phyloP scores from a whole-genome alignment of 192 early-diverging fungal genomes.

The Coemansia sp. region DNA sequence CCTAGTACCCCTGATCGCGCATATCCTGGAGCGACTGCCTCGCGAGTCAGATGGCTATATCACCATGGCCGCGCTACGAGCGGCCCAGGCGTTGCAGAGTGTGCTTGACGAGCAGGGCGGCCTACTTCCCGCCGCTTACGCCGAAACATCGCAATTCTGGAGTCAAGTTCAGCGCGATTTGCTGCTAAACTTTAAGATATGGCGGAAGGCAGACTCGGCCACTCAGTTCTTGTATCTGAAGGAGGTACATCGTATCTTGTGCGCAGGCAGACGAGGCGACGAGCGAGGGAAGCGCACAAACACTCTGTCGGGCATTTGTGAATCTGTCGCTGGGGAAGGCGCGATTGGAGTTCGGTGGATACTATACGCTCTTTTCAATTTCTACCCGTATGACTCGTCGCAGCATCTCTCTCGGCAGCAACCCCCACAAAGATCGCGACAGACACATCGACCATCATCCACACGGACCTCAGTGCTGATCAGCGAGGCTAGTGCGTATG shows the following conservation, averaged over 20 bases:
- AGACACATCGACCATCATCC: slow-evolving; percentile 13
- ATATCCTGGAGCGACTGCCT: slow-evolving; percentile 24
- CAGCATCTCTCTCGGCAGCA: slow-evolving; percentile 42
- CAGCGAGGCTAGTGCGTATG: slow-evolving; percentile 3
- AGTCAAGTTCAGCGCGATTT: slow-evolving; percentile 37
- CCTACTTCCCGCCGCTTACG: slow-evolving; percentile 18
- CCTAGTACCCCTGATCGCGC: slow-evolving; percentile 29
- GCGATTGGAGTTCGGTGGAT: slow-evolving; percentile 42
- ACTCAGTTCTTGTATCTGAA: slow-evolving; percentile 33
- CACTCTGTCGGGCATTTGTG: slow-evolving; percentile 28
- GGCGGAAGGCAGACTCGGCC: slow-evolving; percentile 26
- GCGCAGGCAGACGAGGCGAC: slow-evolving; percentile 28
- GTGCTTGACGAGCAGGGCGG: slow-evolving; percentile 46
- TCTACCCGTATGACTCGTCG: slow-evolving; percentile 47
- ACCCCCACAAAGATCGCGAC: slow-evolving; percentile 8
- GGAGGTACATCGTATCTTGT: slow-evolving; percentile 26
- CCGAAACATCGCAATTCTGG: slow-evolving; percentile 33
- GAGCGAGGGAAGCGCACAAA: slow-evolving; percentile 35
- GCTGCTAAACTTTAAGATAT: slow-evolving; percentile 37
- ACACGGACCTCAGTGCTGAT: slow-evolving; percentile 12
- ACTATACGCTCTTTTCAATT: slow-evolving; percentile 38
- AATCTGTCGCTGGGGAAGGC: slow-evolving; percentile 8
- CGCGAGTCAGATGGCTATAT: slow-evolving; percentile 18
- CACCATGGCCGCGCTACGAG: slow-evolving; percentile 33
- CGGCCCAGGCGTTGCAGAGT: slow-evolving; percentile 36